phyloP scores from a whole-genome alignment of 2,329 filamentous ascomycete species.

The Pseudocercospora vitis region DNA sequence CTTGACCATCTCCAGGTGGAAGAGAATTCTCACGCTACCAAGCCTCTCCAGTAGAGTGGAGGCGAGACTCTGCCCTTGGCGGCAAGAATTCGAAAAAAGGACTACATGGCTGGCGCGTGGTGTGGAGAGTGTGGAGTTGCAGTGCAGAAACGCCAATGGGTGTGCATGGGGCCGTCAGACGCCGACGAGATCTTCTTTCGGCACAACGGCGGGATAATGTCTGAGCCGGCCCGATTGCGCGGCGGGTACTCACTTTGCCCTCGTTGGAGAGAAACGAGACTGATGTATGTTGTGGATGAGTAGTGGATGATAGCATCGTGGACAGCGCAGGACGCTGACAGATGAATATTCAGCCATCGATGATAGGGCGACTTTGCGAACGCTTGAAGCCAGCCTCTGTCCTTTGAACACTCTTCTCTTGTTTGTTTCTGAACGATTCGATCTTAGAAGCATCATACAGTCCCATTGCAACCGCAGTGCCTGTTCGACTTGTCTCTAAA shows the following conservation, averaged over 20 bases:
- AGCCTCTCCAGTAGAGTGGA: background rate
- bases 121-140: conserved; percentile 3
- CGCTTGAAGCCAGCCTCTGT: background rate
- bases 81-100: conserved; percentile 10
- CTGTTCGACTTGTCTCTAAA: too few species aligned
- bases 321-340: background rate
- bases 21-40: conserved; percentile 24
- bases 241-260: background rate
- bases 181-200: conserved; percentile 8
- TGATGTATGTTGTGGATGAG: too few species aligned
- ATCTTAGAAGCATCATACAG: background rate
- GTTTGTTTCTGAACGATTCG: background rate
- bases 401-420: background rate
- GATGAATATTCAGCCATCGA: conserved; percentile 1
- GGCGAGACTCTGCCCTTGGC: conserved; percentile 6
- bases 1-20: conserved; percentile 12
- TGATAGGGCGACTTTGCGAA: background rate
- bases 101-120: conserved; percentile 6
- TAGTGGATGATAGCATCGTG: too few species aligned
- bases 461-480: background rate
- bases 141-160: background rate
- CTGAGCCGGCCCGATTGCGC: conserved; percentile 4
- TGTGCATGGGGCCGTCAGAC: conserved; percentile 10
- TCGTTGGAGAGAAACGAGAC: too few species aligned
- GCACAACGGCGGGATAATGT: conserved; percentile 1